phyloP scores from a whole-genome alignment of 164 flowering plant genomes.

The grape (Vitis vinifera) region ASM3070453v1 NC_081812.1:2508501-2509000 shows the following conservation, averaged over 20 bases:
- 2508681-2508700: constrained; percentile 57
- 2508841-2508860: not conserved
- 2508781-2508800: constrained; percentile 64
- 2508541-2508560: constrained; percentile 59
- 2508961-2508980: constrained; percentile 72
- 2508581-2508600: constrained; percentile 63
- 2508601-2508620: constrained; percentile 51
- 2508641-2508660: constrained; percentile 66
- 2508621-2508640: constrained; percentile 58
- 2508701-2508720: constrained; percentile 57
- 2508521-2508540: constrained; percentile 57
- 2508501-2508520: constrained; percentile 73
- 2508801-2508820: constrained; percentile 49
- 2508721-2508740: constrained; percentile 64
- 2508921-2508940: constrained; percentile 60
- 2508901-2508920: constrained; percentile 57
- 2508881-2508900: constrained; percentile 68
- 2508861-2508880: not conserved
- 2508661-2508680: constrained; percentile 58
- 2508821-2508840: no score
- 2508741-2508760: constrained; percentile 66
- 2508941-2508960: constrained; percentile 78
- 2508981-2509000: constrained; percentile 77
- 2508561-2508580: constrained; percentile 75
- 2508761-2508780: constrained; percentile 79